phyloP scores from a whole-genome alignment of 164 flowering plant species.

The Magnolia changhungtana region DNA sequence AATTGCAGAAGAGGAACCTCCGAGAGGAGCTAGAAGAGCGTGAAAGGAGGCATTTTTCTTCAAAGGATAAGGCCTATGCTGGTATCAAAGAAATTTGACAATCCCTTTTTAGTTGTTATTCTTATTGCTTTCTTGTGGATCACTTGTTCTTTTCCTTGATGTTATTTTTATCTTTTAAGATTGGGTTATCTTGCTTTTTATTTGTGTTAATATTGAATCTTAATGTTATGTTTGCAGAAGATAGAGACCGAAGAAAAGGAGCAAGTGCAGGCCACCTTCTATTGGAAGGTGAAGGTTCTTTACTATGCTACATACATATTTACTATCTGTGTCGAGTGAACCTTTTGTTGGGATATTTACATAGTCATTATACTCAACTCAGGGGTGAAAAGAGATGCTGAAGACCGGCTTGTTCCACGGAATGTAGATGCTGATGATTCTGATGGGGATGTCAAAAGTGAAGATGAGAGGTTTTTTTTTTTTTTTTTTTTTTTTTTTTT shows the following conservation, averaged over 20 bases:
- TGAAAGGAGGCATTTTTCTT: constrained; percentile 84
- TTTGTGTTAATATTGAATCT: constrained; percentile 5
- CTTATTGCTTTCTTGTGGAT: no score
- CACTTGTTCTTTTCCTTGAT: neutral
- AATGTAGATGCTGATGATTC: constrained; percentile 30
- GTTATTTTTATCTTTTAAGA: neutral
- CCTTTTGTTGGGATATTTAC: neutral
- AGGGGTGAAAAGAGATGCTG: constrained; percentile 35
- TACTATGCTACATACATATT: neutral
- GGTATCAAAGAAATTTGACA: constrained; percentile 24
- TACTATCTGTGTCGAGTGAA: neutral
- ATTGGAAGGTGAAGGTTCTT: constrained; percentile 62
- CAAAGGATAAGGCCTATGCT: constrained; percentile 51
- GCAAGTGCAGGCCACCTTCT: constrained; percentile 44
- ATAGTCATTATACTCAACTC: constrained; percentile 6
- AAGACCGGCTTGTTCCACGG: no score
- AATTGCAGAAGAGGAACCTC: constrained; percentile 81
- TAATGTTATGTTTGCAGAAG: constrained; percentile 53
- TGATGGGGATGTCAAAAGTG: no score
- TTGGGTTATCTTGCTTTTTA: neutral
- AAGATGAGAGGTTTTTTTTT: no score
- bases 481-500: no score
- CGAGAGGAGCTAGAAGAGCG: constrained; percentile 87
- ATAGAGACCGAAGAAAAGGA: constrained; percentile 84
- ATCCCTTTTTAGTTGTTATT: neutral